These are phyloP conservation scores for Arachis hypogaea DNA, from an alignment of 306 rosid species.

Conservation along the genomic window DNA sequence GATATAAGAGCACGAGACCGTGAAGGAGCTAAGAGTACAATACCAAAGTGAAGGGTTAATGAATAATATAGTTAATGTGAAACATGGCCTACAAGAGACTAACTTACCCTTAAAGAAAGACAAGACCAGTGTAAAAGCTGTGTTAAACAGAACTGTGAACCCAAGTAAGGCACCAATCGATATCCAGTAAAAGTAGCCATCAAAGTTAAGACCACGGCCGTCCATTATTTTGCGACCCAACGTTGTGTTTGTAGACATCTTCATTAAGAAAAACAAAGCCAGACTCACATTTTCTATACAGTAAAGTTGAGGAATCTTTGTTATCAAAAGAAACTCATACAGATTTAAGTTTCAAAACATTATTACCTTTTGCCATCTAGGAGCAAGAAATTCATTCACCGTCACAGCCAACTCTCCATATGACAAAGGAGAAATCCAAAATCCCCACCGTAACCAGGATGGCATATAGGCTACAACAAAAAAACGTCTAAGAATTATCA, in stretches of 20 bases:
- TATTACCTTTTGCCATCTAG: slow-evolving; percentile 65
- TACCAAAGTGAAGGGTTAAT: slow-evolving; percentile 27
- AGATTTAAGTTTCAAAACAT: background rate
- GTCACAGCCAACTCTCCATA: slow-evolving; percentile 56
- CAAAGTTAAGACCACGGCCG: slow-evolving; percentile 50
- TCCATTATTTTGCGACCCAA: slow-evolving; percentile 51
- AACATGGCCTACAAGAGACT: slow-evolving; percentile 17
- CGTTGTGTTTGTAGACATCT: slow-evolving; percentile 54
- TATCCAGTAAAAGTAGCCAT: slow-evolving; percentile 57
- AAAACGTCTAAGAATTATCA: slow-evolving; percentile 24
- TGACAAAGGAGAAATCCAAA: slow-evolving; percentile 70
- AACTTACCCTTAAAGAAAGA: slow-evolving; percentile 46
- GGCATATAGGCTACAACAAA: slow-evolving; percentile 59
- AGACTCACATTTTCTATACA: slow-evolving; percentile 22
- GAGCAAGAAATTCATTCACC: slow-evolving; percentile 59
- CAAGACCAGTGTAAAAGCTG: slow-evolving; percentile 52
- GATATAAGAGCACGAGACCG: slow-evolving; percentile 54
- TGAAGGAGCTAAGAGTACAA: slow-evolving; percentile 50
- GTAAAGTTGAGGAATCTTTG: background rate
- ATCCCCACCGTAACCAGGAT: slow-evolving; percentile 62
- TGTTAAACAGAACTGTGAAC: slow-evolving; percentile 52
- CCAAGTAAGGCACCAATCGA: slow-evolving; percentile 56
- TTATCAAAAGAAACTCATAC: too few relatives aligned
- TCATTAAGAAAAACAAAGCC: slow-evolving; percentile 17
- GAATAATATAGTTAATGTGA: background rate